Base-by-base conservation (phyloP, 1,139 yeast genomes). In the Magnusiomyces starmeri region DNA sequence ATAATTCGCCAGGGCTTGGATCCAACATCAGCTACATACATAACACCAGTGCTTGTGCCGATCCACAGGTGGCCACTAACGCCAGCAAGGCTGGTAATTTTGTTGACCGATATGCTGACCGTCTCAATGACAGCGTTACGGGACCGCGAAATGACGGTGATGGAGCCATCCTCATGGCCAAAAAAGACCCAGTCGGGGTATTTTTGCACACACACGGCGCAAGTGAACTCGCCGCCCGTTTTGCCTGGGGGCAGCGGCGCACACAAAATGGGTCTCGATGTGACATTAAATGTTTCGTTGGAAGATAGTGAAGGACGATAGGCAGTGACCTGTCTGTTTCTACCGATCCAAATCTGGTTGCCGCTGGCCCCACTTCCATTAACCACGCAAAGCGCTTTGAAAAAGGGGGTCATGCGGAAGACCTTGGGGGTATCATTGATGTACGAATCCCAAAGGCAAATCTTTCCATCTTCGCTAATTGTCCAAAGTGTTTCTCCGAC, bases 81-180 rank as follows among this genome's bases (percentile, higher is more conserved):
- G 3, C 67, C 67, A 14, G 62, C 59, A 51, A 73, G 51, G 8
- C 68, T 59, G 1, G 66, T 57, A 18, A 73, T 59, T 18, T 66
- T 64, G 49, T 70, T 59, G 25, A 65, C 62, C n/a, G 73, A 66
- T 2, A 70, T 62, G 43, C 59, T 65, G 37, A 71, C 56, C 35
- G 68, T 61, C 14, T 69, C 71, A 4, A 66, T 51, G n/a, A 65
- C 65, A 2, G 56, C 48, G 51, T 66, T 50, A 29, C 51, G 46
- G 14, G 63, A 43, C 3, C 57, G 52, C 2, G 69, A 62, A 52
- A 66, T 70, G 2, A 70, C 64, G 1, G 74, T 60, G 8, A 73
- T 62, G 34, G 66, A 62, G 4, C 76, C 76, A 53, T 71, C 73
- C 18, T 70, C 73, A 50, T 72, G 75, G 8, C 76, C 76, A 53